These are phyloP conservation scores for Phytophthora boehmeriae DNA, from an alignment of 352 stramenopile species.

Conservation along the genomic window DNA sequence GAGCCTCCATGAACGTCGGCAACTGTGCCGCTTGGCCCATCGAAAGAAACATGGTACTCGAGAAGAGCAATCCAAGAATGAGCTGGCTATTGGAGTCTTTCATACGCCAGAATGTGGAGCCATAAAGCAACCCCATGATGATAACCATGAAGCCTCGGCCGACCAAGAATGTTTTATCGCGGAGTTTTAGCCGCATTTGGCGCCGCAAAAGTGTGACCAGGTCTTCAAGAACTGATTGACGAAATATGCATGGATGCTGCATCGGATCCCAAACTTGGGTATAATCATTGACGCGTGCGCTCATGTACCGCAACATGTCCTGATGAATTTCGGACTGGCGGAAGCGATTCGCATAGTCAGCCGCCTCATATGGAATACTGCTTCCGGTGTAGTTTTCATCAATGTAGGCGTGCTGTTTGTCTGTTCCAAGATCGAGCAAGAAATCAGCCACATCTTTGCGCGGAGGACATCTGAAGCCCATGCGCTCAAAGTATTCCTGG, in stretches of 20 bases:
- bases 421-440: constrained; percentile 44
- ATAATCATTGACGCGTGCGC: constrained; percentile 7
- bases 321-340: constrained; percentile 48
- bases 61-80: constrained; percentile 85
- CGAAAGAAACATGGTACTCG: constrained; percentile 79
- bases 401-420: constrained; percentile 45
- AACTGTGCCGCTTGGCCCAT: constrained; percentile 78
- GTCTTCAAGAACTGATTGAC: constrained; percentile 41
- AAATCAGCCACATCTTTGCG: constrained; percentile 49
- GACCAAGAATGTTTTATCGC: constrained; percentile 44
- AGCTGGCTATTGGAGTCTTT: constrained; percentile 46
- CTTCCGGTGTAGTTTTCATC: neutral
- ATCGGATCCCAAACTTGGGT: constrained; percentile 6
- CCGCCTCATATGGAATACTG: constrained; percentile 19
- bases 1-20: constrained; percentile 68
- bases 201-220: constrained; percentile 42
- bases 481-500: constrained; percentile 42
- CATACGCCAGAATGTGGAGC: constrained; percentile 60
- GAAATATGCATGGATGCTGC: constrained; percentile 31
- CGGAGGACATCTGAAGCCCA: constrained; percentile 43
- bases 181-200: constrained; percentile 62
- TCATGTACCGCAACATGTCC: constrained; percentile 37
- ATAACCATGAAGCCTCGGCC: constrained; percentile 50
- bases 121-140: constrained; percentile 61
- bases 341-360: constrained; percentile 51